A percentile compares a stretch with the other conserved stretches of the same genome.
phyloP scores from a whole-genome alignment of 192 early-diverging fungal genomes.

The Backusella tarrabulga region DNA sequence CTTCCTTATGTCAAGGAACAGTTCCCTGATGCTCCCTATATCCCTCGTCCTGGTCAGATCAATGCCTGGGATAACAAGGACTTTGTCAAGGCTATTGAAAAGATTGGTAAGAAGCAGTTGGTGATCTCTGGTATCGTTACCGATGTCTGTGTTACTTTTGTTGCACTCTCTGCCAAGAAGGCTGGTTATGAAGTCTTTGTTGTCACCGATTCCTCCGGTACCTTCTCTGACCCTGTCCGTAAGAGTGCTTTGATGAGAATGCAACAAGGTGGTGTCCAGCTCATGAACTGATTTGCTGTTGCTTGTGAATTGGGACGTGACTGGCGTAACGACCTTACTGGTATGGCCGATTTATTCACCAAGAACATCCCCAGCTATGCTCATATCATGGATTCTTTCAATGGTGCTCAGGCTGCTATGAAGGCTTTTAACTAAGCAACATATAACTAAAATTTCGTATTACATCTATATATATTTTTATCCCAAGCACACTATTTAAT shows the following conservation, averaged over 20 bases:
- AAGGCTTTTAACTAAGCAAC: no score
- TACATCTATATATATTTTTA: no score
- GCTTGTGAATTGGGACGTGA: constrained; percentile 28
- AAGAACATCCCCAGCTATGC: constrained; percentile 23
- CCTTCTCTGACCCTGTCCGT: constrained; percentile 27
- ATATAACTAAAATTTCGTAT: no score
- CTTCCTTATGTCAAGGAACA: constrained; percentile 17
- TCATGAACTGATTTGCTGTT: constrained; percentile 33
- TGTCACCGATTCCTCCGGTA: constrained; percentile 33
- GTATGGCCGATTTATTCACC: constrained; percentile 24
- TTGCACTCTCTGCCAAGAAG: constrained; percentile 28
- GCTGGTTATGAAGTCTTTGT: constrained; percentile 33
- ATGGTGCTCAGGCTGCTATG: neutral
- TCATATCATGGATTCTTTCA: constrained; percentile 26
- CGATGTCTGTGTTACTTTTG: constrained; percentile 32
- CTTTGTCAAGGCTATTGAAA: constrained; percentile 22
- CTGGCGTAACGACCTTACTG: constrained; percentile 22
- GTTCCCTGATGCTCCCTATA: constrained; percentile 23
- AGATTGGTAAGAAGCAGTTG: constrained; percentile 27
- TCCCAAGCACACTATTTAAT: no score
- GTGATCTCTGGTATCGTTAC: constrained; percentile 30
- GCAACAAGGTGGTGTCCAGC: constrained; percentile 26
- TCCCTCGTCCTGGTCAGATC: constrained; percentile 27
- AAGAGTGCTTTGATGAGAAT: constrained; percentile 21
- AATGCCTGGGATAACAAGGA: constrained; percentile 30